A percentile compares a stretch with the other conserved stretches of the same genome.
Conservation (phyloP, 352 stramenopile genomes). For the Globisporangium spiculum region DNA sequence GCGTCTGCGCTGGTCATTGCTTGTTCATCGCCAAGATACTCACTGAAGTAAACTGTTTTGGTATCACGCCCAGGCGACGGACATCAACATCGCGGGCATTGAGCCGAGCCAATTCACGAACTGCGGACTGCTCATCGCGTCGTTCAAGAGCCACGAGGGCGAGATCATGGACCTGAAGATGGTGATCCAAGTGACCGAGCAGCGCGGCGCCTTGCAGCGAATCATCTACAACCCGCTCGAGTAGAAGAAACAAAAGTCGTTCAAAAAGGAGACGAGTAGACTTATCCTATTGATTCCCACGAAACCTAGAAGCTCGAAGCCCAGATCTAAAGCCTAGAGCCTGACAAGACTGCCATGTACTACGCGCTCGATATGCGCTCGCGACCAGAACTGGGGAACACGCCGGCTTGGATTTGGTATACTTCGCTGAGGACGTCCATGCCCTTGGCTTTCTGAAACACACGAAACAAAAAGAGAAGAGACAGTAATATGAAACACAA, state of each 20-base stretch:
- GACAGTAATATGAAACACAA: background rate
- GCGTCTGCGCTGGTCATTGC: conserved; percentile 17
- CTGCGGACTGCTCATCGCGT: conserved; percentile 83
- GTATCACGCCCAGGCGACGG: conserved; percentile 36
- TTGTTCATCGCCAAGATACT: background rate
- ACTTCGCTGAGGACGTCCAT: conserved; percentile 44
- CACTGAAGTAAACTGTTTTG: background rate
- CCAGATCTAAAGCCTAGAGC: background rate
- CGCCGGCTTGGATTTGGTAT: conserved; percentile 28
- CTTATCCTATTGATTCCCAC: background rate
- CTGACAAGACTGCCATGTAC: background rate
- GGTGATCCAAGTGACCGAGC: conserved; percentile 86
- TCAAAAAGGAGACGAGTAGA: too few species aligned
- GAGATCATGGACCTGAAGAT: conserved; percentile 87
- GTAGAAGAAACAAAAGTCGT: conserved; percentile 25
- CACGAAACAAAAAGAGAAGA: conserved; percentile 3
- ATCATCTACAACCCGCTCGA: conserved; percentile 89
- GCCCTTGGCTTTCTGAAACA: conserved; percentile 26
- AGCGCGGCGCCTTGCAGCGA: conserved; percentile 63
- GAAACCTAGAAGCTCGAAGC: background rate
- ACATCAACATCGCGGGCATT: conserved; percentile 75
- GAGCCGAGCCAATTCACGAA: conserved; percentile 84
- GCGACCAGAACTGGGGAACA: conserved; percentile 16
- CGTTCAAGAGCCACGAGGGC: conserved; percentile 66
- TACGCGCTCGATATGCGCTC: conserved; percentile 7